phyloP scores from a whole-genome alignment of 2,329 filamentous ascomycete genomes.

The Arthrobotrys sinensis region DNA sequence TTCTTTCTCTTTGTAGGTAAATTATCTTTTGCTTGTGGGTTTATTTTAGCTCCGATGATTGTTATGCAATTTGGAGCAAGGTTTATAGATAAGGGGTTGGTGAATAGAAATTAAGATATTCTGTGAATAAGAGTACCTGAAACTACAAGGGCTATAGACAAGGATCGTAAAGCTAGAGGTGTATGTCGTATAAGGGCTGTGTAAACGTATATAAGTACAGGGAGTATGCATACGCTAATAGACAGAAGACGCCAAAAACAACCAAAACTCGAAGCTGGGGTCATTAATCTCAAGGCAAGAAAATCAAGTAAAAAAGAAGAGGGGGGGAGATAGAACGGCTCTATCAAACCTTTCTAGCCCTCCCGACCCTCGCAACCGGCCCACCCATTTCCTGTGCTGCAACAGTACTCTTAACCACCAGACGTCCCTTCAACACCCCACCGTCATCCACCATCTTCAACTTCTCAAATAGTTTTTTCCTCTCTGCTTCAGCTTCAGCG shows the following conservation, averaged over 20 bases:
- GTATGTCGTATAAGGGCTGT: too few relatives aligned
- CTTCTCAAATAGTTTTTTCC: slow-evolving; percentile 58
- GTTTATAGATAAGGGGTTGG: slow-evolving; percentile 17
- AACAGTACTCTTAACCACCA: slow-evolving; percentile 53
- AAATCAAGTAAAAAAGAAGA: neutral
- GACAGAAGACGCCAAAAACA: slow-evolving; percentile 3
- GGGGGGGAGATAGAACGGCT: neutral
- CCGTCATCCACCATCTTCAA: slow-evolving; percentile 50
- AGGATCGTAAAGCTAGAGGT: neutral
- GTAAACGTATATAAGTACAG: neutral
- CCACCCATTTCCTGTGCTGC: slow-evolving; percentile 49
- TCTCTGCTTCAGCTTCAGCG: slow-evolving; percentile 51
- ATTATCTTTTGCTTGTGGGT: neutral
- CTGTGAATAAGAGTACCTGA: neutral
- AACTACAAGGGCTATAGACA: neutral
- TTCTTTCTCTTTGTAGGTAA: neutral
- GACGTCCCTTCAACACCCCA: slow-evolving; percentile 50
- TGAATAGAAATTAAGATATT: slow-evolving; percentile 12
- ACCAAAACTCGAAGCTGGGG: neutral
- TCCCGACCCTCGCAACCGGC: slow-evolving; percentile 18
- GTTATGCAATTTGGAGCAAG: slow-evolving; percentile 7
- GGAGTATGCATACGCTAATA: slow-evolving; percentile 5
- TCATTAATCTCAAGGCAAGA: neutral
- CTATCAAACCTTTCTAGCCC: slow-evolving; percentile 20
- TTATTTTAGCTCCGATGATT: neutral